Conservation (phyloP, 2,329 filamentous ascomycete genomes). For the Whalleya microplaca region DNA sequence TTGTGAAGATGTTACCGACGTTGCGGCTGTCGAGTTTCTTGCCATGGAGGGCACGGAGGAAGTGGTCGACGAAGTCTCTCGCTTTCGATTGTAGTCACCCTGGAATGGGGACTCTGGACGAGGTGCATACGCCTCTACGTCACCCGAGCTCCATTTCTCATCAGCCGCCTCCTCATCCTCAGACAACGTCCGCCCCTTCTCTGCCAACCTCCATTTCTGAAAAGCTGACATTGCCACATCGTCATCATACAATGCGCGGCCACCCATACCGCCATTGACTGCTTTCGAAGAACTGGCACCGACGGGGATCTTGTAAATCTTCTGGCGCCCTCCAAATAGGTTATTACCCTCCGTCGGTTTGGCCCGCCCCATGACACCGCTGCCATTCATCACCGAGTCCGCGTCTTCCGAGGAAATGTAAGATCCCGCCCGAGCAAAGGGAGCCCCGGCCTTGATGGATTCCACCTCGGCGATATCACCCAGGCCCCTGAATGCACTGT, state of each 20-base stretch:
- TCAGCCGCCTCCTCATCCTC: conserved; percentile 45
- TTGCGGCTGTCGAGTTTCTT: conserved; percentile 84
- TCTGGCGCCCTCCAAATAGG: conserved; percentile 92
- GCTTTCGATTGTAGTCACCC: conserved; percentile 70
- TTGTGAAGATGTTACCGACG: conserved; percentile 78
- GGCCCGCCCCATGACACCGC: conserved; percentile 81
- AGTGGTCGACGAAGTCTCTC: conserved; percentile 85
- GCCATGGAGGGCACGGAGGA: conserved; percentile 70
- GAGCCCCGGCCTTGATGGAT: conserved; percentile 69
- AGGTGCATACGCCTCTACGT: conserved; percentile 31
- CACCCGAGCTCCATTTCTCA: conserved; percentile 37
- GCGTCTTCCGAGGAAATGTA: conserved; percentile 70
- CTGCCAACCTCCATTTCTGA: conserved; percentile 70
- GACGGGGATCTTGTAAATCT: conserved; percentile 83
- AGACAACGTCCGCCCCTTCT: conserved; percentile 54
- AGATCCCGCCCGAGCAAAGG: conserved; percentile 64
- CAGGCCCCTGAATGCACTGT: conserved; percentile 62
- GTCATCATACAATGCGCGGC: conserved; percentile 78
- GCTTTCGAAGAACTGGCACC: conserved; percentile 49
- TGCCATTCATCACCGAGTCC: conserved; percentile 55
- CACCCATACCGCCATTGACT: conserved; percentile 57
- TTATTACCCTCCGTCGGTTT: conserved; percentile 89
- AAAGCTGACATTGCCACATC: conserved; percentile 85
- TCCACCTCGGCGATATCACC: conserved; percentile 90
- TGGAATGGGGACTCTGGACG: conserved; percentile 61